These are phyloP conservation scores for Niebla homalea DNA, from an alignment of 495 filamentous ascomycete genomes.

Conservation along the genomic window DNA sequence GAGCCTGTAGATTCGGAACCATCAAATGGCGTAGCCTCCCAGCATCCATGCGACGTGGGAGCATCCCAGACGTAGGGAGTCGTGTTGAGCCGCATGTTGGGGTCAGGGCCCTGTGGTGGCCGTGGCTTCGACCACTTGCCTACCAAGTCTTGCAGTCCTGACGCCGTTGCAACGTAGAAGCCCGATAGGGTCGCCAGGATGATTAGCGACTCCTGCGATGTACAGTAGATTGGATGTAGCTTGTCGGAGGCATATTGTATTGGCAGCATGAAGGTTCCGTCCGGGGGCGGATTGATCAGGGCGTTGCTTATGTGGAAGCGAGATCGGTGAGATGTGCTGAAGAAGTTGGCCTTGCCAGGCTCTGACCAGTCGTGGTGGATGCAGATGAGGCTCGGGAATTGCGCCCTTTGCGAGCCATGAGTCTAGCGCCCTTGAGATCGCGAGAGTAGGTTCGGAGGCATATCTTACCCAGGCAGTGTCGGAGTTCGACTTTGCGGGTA, in stretches of 20 bases:
- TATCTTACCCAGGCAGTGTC: neutral
- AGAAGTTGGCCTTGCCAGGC: neutral
- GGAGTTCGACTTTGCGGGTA: neutral
- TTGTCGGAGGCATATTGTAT: neutral
- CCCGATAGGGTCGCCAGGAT: neutral
- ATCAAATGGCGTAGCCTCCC: neutral
- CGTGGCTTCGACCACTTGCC: neutral
- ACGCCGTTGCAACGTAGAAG: neutral
- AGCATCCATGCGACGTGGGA: neutral
- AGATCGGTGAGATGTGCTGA: neutral
- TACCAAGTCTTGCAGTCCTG: neutral
- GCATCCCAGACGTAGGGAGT: neutral
- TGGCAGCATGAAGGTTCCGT: neutral
- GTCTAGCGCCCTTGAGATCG: neutral
- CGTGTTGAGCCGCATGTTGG: neutral
- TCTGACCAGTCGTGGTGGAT: neutral
- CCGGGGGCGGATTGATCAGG: neutral
- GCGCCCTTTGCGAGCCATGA: neutral
- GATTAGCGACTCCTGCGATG: neutral
- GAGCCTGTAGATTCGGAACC: neutral
- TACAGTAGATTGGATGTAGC: neutral
- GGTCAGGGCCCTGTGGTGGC: neutral
- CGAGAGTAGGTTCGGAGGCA: neutral
- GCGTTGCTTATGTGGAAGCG: neutral
- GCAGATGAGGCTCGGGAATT: neutral